Conservation (phyloP, 495 filamentous ascomycete species). For the Friedmanniomyces simplex region DNA sequence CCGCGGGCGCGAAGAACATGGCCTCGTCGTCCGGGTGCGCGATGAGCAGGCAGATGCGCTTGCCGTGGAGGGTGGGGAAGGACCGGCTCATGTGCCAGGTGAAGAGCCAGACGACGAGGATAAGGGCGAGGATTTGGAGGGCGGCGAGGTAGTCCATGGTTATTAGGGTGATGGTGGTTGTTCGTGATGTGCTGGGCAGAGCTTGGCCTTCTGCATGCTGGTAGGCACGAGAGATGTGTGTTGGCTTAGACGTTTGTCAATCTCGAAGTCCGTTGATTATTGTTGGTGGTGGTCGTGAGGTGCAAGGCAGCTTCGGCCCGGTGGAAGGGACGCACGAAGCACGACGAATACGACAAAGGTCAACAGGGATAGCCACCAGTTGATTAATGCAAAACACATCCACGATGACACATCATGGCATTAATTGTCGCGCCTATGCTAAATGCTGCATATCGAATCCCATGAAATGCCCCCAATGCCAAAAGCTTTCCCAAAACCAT, state of each 20-base stretch:
- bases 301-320: not conserved
- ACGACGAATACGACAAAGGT: not conserved
- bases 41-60: conserved; percentile 81
- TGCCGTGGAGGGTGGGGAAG: conserved; percentile 62
- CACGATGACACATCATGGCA: not conserved
- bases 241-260: too few species aligned
- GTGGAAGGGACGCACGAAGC: not conserved
- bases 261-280: too few species aligned
- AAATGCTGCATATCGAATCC: not conserved
- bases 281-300: too few species aligned
- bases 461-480: not conserved
- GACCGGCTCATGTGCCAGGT: conserved; percentile 44
- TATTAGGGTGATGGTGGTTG: too few species aligned
- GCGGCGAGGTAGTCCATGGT: too few species aligned
- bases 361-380: too few species aligned
- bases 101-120: conserved; percentile 46
- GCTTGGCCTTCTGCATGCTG: too few species aligned
- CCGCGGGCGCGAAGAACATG: conserved; percentile 94
- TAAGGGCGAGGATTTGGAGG: conserved; percentile 44
- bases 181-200: too few species aligned
- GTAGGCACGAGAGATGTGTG: too few species aligned
- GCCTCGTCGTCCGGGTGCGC: conserved; percentile 98
- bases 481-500: not conserved
- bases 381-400: not conserved
- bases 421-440: not conserved